Evolutionary conservation across 768 basidiomycete genomes (phyloP), one percentile per base, ranked within the genome.

Genomic region (Galerina marginata): DNA sequence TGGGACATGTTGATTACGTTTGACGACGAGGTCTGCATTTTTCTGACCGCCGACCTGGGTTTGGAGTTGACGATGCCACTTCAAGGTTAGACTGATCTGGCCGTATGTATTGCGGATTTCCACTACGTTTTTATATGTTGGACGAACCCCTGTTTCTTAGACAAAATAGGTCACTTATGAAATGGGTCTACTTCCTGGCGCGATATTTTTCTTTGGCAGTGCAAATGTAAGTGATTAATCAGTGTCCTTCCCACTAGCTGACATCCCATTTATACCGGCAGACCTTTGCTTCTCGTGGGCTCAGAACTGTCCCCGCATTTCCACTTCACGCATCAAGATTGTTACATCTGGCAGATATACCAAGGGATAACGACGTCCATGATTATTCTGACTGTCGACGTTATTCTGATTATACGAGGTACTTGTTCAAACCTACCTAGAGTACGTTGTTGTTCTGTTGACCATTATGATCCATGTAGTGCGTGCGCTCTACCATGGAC

Each of bases 341-440:
- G 80, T 60, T 81, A 72, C 65, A 74, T 79, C 44, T 81, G 78
- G 79, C 72, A 79, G 59, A 66, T 78, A 16, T 79, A 75, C 54
- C 78, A 79, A 67, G 78, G 72, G 10, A 65, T 74, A 7, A 72
- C 72, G 2, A 62, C 72, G 3, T 51, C 70, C 7, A 46, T 64
- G 2, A 64, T 78, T 20, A 65, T 77, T 15, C 56, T 58, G 6
- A 62, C 63, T 11, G 74, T 76, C 15, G 79, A 81, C 62, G 69
- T 69, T 16, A 72, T 81, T 25, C 69, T 81, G 9, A 75, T 80
- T 47, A 60, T 79, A 23, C 69, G 80, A 67, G 71, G 80, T 78
- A 45, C 66, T 57, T 16, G 37, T 6, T 26, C 29, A 33, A 20
- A 20, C 20, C 20, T 20, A 20, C 20, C 20, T 20, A 20, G 29